phyloP scores from a whole-genome alignment of 805 yeast species.

The Sugiyamaella lignohabitans region DNA sequence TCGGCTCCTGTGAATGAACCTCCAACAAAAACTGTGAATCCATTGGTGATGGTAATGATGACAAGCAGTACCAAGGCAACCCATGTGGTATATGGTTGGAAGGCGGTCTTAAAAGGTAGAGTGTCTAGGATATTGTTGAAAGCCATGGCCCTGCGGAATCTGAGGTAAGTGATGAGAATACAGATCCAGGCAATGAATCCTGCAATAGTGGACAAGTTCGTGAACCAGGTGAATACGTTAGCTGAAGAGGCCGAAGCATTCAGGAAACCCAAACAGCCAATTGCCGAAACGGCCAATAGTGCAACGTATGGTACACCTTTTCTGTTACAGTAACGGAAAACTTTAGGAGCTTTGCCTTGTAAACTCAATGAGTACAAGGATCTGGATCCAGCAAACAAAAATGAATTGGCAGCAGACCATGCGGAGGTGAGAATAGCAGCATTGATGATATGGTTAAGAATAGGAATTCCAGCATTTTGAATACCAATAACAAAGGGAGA shows the following conservation, averaged over 20 bases:
- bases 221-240: conserved; percentile 55
- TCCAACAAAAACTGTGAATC: conserved; percentile 59
- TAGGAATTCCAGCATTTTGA: conserved; percentile 47
- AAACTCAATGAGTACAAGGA: conserved; percentile 49
- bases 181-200: conserved; percentile 62
- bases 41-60: conserved; percentile 61
- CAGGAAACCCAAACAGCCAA: conserved; percentile 63
- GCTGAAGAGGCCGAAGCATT: conserved; percentile 49
- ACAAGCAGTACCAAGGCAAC: conserved; percentile 45
- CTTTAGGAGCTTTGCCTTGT: conserved; percentile 58
- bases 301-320: conserved; percentile 70
- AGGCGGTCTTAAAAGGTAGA: conserved; percentile 49
- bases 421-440: conserved; percentile 52
- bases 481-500: conserved; percentile 56
- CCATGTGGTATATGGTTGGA: conserved; percentile 55
- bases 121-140: conserved; percentile 49
- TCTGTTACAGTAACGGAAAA: conserved; percentile 54
- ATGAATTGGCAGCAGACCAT: conserved; percentile 52
- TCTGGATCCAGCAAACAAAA: conserved; percentile 54
- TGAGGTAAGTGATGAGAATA: conserved; percentile 45
- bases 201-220: conserved; percentile 58
- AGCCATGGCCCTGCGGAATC: conserved; percentile 59
- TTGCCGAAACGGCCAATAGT: conserved; percentile 55
- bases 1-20: conserved; percentile 44
- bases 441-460: conserved; percentile 47